These are phyloP conservation scores for Marchantia paleacea DNA, from an alignment of 225 moss, liverwort and hornwort genomes.

Conservation along the genomic window DNA sequence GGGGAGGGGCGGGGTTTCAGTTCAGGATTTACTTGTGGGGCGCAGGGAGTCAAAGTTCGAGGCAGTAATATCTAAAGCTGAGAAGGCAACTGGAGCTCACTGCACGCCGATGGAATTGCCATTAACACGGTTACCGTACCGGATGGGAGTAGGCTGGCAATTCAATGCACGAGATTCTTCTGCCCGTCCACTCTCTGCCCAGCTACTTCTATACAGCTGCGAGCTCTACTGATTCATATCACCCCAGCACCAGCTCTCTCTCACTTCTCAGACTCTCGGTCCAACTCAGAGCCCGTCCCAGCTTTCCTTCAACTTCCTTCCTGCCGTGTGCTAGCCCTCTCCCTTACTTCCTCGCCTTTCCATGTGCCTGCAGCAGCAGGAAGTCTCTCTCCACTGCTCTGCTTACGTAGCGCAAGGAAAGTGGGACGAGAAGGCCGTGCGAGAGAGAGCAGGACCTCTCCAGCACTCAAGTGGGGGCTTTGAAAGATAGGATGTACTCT, in stretches of 20 bases:
- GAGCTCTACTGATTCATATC: neutral
- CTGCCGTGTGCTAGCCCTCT: too few species aligned
- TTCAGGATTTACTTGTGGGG: neutral
- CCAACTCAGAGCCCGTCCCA: neutral
- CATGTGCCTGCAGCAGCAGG: neutral
- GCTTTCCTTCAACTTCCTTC: too few species aligned
- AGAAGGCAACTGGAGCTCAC: neutral
- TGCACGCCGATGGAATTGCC: slow-evolving; percentile 21
- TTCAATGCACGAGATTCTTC: slow-evolving; percentile 21
- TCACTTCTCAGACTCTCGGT: neutral
- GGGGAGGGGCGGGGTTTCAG: neutral
- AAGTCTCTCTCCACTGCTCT: neutral
- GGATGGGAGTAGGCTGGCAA: slow-evolving; percentile 16
- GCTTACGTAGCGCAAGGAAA: neutral
- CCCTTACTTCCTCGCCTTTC: too few species aligned
- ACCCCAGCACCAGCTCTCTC: neutral
- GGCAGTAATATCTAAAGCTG: slow-evolving; percentile 3
- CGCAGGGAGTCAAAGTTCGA: slow-evolving; percentile 17
- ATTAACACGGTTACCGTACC: slow-evolving; percentile 18
- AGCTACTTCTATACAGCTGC: neutral
- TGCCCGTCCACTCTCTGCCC: neutral
- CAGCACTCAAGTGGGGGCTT: neutral
- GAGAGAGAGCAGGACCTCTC: neutral
- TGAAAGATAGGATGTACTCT: slow-evolving; percentile 1
- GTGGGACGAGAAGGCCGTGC: neutral